phyloP scores from a whole-genome alignment of 208 protist genomes.

The Leishmania amazonensis region DNA sequence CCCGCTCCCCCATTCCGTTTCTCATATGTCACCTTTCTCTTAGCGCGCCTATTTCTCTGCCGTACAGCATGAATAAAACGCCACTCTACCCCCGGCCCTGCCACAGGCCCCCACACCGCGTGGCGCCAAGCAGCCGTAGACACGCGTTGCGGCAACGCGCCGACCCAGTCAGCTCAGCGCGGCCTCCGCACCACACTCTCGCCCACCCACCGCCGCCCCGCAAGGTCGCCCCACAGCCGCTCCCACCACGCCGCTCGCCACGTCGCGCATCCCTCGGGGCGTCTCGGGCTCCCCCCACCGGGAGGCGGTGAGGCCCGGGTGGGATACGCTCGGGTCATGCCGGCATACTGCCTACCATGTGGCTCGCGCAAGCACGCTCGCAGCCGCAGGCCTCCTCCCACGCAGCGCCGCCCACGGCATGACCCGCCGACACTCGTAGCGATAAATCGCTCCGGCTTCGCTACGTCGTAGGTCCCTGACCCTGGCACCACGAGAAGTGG shows the following conservation, averaged over 20 bases:
- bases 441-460: not conserved
- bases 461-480: not conserved
- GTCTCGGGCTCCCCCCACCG: no score
- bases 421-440: not conserved
- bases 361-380: not conserved
- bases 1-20: not conserved
- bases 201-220: no score
- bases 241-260: not conserved
- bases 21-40: not conserved
- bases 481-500: not conserved
- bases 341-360: not conserved
- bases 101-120: no score
- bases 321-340: not conserved
- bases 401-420: not conserved
- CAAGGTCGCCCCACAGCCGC: not conserved
- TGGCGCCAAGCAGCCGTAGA: not conserved
- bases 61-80: not conserved
- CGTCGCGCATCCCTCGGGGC: not conserved
- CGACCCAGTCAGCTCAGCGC: not conserved
- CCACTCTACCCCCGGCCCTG: not conserved
- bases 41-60: not conserved
- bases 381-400: not conserved
- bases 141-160: not conserved
- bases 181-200: not conserved
- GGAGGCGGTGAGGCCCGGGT: not conserved